Percentiles rank a stretch among this genome's conserved stretches.
Conservation (phyloP, 768 basidiomycete genomes). For the Amanita inopinata region DNA sequence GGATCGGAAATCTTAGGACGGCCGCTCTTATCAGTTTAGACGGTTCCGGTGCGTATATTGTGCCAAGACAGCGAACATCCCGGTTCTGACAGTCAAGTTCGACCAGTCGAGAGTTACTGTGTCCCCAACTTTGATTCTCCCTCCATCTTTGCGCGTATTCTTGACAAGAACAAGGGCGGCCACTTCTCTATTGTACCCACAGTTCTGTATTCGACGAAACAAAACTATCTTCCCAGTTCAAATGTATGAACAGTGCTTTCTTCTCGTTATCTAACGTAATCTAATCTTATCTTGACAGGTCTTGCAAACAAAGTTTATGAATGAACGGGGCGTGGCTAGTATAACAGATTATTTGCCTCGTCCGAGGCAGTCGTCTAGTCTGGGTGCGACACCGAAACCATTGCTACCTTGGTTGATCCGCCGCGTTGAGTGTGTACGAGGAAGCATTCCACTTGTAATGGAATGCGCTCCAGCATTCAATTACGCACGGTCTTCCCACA, state of each 20-base stretch:
- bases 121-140: conserved; percentile 92
- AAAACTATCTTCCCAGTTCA: conserved; percentile 75
- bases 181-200: conserved; percentile 85
- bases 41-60: conserved; percentile 52
- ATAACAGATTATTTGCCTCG: conserved; percentile 86
- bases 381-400: conserved; percentile 36
- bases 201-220: conserved; percentile 61
- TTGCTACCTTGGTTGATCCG: conserved; percentile 80
- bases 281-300: conserved; percentile 35
- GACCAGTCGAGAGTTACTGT: conserved; percentile 81
- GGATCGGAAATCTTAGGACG: conserved; percentile 78
- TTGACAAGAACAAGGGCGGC: conserved; percentile 87
- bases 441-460: conserved; percentile 66
- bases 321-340: conserved; percentile 76
- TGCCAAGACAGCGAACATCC: background rate
- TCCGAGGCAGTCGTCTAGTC: conserved; percentile 25
- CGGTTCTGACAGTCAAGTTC: background rate
- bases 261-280: background rate
- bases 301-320: conserved; percentile 87
- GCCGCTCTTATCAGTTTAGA: conserved; percentile 79
- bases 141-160: conserved; percentile 81
- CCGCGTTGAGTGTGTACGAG: conserved; percentile 82
- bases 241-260: conserved; percentile 39
- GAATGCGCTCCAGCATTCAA: conserved; percentile 97
- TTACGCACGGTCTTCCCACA: conserved; percentile 76